Base-by-base conservation (phyloP, 805 yeast genomes). In the Candida bentonensis region DNA sequence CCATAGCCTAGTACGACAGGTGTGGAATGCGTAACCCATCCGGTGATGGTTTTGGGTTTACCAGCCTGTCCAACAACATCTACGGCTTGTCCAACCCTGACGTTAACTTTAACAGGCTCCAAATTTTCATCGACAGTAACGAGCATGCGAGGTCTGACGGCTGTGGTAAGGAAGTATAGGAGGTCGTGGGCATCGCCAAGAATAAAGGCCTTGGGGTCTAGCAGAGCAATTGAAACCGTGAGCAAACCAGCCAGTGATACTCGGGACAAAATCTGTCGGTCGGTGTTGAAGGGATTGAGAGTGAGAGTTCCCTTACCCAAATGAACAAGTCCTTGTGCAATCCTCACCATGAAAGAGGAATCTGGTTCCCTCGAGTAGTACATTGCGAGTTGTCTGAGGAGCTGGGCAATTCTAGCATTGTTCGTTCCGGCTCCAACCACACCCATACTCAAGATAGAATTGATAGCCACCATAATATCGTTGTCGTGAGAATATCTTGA, bases 11-110 rank as follows among this genome's bases (percentile, higher is more conserved):
- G 70, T 54, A 92, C 69, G 20, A 92, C 99, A 0, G 99, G 99
- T 0, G 99, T 92, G 3, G 92, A 83, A 58, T 92, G 98, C 1
- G 99, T 92, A 20, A 92, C 97, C 98, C 98, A 92, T 28, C 99
- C 99, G 3, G 99, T 92, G 41, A 92, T 92, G 11, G 96, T 88
- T 70, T 92, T 92, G 42, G 98, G 99, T 55, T 85, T 86, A 67
- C 99, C 99, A 0, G 97, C 99, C 63, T 89, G 97, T 26, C 98
- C 99, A 49, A 92, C 97, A 33, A 88, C 86, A 61, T 92, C 98
- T 23, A 92, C 97, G 4, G 98, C 97, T 66, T 89, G 96, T 50
- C 99, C 99, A 23, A 92, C 97, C 59, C 99, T 76, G 7, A 92
- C 98, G 53, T 86, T 89, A 7, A 92, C 97, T 69, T 89, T 89